Percentiles rank a stretch among this genome's conserved stretches.
phyloP scores from a whole-genome alignment of 768 basidiomycete genomes.

The Suillus occidentalis region DNA sequence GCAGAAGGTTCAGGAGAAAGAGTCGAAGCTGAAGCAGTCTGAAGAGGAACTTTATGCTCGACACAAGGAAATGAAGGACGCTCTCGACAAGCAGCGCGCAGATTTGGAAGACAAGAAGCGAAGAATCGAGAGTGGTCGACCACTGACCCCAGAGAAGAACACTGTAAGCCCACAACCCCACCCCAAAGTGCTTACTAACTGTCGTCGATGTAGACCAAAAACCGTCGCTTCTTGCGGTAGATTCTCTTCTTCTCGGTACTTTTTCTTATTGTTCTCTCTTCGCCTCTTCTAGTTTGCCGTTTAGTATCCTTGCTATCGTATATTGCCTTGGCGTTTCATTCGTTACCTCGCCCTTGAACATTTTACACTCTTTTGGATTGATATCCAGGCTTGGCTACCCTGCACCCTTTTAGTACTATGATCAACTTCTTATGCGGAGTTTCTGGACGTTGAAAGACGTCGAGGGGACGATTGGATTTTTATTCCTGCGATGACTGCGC shows the following conservation, averaged over 20 bases:
- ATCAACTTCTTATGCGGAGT: slow-evolving; percentile 39
- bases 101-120: slow-evolving; percentile 99
- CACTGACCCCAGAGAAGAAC: slow-evolving; percentile 92
- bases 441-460: slow-evolving; percentile 21
- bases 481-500: slow-evolving; percentile 15
- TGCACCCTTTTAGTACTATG: slow-evolving; percentile 47
- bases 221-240: slow-evolving; percentile 38
- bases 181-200: slow-evolving; percentile 13
- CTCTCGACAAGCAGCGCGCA: slow-evolving; percentile 90
- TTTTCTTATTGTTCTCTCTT: slow-evolving; percentile 23
- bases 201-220: slow-evolving; percentile 30
- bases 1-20: slow-evolving; percentile 99
- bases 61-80: slow-evolving; percentile 99
- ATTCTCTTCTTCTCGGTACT: slow-evolving; percentile 8
- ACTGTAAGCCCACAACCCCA: slow-evolving; percentile 52
- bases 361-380: slow-evolving; percentile 59
- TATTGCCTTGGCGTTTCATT: slow-evolving; percentile 36
- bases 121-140: slow-evolving; percentile 90
- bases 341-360: slow-evolving; percentile 41
- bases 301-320: slow-evolving; percentile 43
- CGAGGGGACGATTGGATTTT: slow-evolving; percentile 27
- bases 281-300: slow-evolving; percentile 39
- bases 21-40: slow-evolving; percentile 96
- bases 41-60: slow-evolving; percentile 99
- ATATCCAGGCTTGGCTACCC: slow-evolving; percentile 51